phyloP scores from a whole-genome alignment of 2,329 filamentous ascomycete genomes.

The Curvularia hawaiiensis region DNA sequence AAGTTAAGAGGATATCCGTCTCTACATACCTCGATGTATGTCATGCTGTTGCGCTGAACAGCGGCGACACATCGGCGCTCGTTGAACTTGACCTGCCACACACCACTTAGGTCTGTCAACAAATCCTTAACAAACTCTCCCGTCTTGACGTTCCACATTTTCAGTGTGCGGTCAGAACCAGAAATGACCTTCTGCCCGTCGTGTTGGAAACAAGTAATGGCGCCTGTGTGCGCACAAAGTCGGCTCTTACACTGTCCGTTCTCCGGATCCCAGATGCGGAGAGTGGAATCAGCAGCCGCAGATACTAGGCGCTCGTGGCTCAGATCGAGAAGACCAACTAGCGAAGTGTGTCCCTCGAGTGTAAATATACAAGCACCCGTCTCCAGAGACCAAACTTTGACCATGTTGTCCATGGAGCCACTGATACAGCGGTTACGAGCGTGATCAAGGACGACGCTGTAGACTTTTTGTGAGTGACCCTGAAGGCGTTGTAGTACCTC shows the following conservation, averaged over 20 bases:
- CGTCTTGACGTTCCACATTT: conserved; percentile 97
- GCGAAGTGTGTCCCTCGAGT: conserved; percentile 87
- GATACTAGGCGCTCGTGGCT: conserved; percentile 90
- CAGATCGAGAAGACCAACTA: conserved; percentile 90
- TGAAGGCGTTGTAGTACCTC: conserved; percentile 82
- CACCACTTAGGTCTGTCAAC: conserved; percentile 90
- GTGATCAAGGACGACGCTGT: conserved; percentile 93
- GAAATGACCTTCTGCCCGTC: conserved; percentile 96
- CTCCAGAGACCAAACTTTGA: conserved; percentile 96
- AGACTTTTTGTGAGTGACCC: conserved; percentile 92
- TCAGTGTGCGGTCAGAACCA: conserved; percentile 91
- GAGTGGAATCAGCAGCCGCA: conserved; percentile 90
- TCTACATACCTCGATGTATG: conserved; percentile 81
- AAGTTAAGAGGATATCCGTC: too few species aligned
- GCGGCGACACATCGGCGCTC: conserved; percentile 93
- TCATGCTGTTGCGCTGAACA: conserved; percentile 88
- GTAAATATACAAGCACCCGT: conserved; percentile 86
- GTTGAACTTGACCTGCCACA: conserved; percentile 99
- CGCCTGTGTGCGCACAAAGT: conserved; percentile 90
- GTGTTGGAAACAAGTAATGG: conserved; percentile 98
- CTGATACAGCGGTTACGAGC: conserved; percentile 94
- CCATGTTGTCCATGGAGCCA: conserved; percentile 96
- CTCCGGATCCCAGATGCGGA: conserved; percentile 97
- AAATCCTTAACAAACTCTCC: conserved; percentile 93
- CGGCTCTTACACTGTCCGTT: conserved; percentile 88